Evolutionary conservation across 345 rosid species (phyloP).

Genomic region (Syzygium aqueum): DNA sequence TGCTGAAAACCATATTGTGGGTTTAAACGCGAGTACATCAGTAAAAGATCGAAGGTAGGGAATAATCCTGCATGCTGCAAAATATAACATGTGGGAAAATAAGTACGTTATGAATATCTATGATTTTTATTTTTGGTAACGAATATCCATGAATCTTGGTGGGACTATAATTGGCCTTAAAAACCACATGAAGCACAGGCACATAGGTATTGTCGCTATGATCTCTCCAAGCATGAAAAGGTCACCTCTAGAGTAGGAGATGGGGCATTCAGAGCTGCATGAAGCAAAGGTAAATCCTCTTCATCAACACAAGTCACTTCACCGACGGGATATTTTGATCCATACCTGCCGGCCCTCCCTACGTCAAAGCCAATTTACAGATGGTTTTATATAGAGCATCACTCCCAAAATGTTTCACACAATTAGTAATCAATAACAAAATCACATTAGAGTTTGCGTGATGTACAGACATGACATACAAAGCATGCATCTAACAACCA

Average conservation of each 20-base stretch:
- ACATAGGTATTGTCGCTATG: neutral
- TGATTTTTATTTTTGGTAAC: neutral
- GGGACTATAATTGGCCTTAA: neutral
- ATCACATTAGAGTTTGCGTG: neutral
- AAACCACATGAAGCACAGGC: neutral
- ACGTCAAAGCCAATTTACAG: neutral
- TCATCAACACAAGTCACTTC: conserved; percentile 76
- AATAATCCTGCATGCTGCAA: conserved; percentile 79
- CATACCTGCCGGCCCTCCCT: conserved; percentile 95
- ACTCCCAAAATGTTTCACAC: neutral
- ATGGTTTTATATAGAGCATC: neutral
- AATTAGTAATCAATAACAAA: neutral
- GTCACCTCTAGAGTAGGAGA: conserved; percentile 75
- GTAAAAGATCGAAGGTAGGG: conserved; percentile 73
- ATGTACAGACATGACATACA: neutral
- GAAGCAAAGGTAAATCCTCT: conserved; percentile 73
- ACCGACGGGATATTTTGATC: conserved; percentile 80
- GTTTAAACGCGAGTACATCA: conserved; percentile 61
- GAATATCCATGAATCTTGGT: neutral
- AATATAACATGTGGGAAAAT: neutral
- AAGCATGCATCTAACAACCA: neutral
- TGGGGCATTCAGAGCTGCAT: conserved; percentile 46
- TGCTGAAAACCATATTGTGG: conserved; percentile 44
- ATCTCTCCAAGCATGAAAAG: neutral
- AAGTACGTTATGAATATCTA: neutral